Evolutionary conservation across 208 protist genomes (phyloP).

Genomic region (Crithidia acanthocephali): DNA sequence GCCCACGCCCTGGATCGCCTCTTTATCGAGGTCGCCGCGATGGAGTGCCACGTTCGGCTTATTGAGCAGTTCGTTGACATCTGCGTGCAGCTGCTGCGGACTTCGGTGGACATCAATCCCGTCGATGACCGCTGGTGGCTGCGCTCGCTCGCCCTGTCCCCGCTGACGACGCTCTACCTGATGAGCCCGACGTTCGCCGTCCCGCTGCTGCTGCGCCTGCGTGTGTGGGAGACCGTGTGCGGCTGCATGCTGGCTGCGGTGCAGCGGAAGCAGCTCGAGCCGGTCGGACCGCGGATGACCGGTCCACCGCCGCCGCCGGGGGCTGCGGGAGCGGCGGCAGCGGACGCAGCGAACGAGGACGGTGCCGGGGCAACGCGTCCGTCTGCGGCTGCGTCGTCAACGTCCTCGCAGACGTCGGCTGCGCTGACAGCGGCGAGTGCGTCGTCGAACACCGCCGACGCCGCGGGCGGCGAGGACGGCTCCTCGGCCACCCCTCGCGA

Average conservation of each 20-base stretch:
- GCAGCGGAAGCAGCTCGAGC: constrained; percentile 12
- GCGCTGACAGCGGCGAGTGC: background rate
- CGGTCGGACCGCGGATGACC: background rate
- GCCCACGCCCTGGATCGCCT: constrained; percentile 32
- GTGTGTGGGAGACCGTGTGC: constrained; percentile 35
- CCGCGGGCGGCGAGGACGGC: background rate
- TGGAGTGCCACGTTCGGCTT: constrained; percentile 22
- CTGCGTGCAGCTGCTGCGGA: constrained; percentile 33
- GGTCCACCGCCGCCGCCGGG: background rate
- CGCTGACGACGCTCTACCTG: constrained; percentile 35
- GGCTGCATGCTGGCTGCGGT: constrained; percentile 35
- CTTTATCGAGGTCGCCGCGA: constrained; percentile 22
- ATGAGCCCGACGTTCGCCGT: constrained; percentile 32
- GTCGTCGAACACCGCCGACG: background rate
- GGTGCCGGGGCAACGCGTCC: background rate
- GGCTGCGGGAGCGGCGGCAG: background rate
- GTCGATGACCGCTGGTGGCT: constrained; percentile 17
- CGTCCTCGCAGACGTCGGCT: background rate
- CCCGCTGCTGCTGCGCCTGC: constrained; percentile 27
- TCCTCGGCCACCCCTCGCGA: background rate
- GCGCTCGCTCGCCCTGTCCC: constrained; percentile 27
- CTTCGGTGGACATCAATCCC: constrained; percentile 10
- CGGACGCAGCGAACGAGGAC: background rate
- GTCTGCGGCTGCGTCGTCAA: background rate
- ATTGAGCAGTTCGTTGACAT: constrained; percentile 24